Conservation (phyloP, 495 filamentous ascomycete genomes). For the Penicillium cinerascens region DNA sequence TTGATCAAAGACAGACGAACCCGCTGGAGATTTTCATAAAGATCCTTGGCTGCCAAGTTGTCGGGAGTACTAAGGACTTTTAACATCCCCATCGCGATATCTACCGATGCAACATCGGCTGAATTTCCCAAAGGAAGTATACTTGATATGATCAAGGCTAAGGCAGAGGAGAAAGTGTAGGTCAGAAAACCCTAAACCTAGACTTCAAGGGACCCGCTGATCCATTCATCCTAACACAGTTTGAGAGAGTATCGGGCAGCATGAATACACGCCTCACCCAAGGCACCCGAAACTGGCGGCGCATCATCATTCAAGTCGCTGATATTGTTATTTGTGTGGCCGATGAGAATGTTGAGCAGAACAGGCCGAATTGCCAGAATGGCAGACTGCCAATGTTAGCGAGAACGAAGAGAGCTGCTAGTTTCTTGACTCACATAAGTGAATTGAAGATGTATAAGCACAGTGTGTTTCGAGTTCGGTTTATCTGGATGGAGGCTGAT, state of each 20-base stretch:
- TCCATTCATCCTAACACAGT: conserved; percentile 37
- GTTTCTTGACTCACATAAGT: conserved; percentile 20
- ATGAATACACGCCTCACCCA: conserved; percentile 39
- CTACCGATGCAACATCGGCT: conserved; percentile 26
- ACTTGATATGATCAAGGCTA: conserved; percentile 32
- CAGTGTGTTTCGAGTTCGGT: conserved; percentile 27
- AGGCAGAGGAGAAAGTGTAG: conserved; percentile 36
- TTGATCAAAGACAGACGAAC: conserved; percentile 22
- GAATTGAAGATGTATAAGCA: conserved; percentile 36
- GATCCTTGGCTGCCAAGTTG: conserved; percentile 31
- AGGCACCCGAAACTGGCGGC: conserved; percentile 25
- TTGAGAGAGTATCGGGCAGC: conserved; percentile 35
- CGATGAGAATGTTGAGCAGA: conserved; percentile 30
- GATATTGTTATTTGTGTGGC: neutral
- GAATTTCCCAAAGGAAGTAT: conserved; percentile 12
- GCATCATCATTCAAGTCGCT: conserved; percentile 8
- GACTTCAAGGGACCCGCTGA: conserved; percentile 32
- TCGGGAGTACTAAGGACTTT: conserved; percentile 30
- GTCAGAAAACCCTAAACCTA: conserved; percentile 38
- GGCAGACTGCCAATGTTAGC: conserved; percentile 22
- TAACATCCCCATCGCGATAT: conserved; percentile 32
- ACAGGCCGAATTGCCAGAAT: conserved; percentile 38
- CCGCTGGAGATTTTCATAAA: conserved; percentile 27
- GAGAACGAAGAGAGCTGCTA: neutral
- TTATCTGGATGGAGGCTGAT: conserved; percentile 27